These are phyloP conservation scores for Coemansia sp. DNA, from an alignment of 192 early-diverging fungal species.

Conservation along the genomic window DNA sequence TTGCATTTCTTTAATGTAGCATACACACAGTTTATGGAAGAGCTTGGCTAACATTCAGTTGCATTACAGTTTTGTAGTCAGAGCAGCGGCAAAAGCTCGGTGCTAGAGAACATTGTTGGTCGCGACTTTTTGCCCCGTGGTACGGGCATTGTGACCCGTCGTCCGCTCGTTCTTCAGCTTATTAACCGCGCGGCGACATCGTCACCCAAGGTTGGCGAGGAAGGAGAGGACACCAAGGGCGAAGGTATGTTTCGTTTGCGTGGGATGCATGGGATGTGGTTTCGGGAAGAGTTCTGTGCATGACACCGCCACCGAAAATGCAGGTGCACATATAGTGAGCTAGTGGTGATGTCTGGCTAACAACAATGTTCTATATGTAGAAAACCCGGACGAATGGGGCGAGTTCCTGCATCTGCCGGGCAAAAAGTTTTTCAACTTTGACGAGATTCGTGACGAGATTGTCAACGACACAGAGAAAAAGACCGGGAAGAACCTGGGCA, in stretches of 20 bases:
- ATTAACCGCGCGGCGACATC: slow-evolving; percentile 79
- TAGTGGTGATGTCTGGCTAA: neutral
- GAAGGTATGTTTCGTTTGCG: slow-evolving; percentile 48
- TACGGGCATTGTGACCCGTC: slow-evolving; percentile 94
- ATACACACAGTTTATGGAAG: neutral
- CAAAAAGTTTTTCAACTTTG: slow-evolving; percentile 93
- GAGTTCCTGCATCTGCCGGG: slow-evolving; percentile 99
- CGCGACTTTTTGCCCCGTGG: slow-evolving; percentile 98
- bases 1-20: neutral
- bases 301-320: neutral
- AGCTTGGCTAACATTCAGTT: neutral
- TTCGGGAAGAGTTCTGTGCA: neutral
- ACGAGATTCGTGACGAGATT: slow-evolving; percentile 97
- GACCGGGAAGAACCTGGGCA: slow-evolving; percentile 79
- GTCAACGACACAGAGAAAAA: slow-evolving; percentile 87
- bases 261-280: neutral
- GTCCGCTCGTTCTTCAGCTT: slow-evolving; percentile 94
- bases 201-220: slow-evolving; percentile 47
- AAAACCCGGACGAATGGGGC: slow-evolving; percentile 92
- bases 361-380: slow-evolving; percentile 12
- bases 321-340: neutral
- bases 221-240: slow-evolving; percentile 42
- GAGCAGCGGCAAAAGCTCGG: slow-evolving; percentile 93
- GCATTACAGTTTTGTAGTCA: slow-evolving; percentile 54
- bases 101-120: slow-evolving; percentile 99